These are phyloP conservation scores for Dendryphion nanum DNA, from an alignment of 2,329 filamentous ascomycete species.

Conservation along the genomic window DNA sequence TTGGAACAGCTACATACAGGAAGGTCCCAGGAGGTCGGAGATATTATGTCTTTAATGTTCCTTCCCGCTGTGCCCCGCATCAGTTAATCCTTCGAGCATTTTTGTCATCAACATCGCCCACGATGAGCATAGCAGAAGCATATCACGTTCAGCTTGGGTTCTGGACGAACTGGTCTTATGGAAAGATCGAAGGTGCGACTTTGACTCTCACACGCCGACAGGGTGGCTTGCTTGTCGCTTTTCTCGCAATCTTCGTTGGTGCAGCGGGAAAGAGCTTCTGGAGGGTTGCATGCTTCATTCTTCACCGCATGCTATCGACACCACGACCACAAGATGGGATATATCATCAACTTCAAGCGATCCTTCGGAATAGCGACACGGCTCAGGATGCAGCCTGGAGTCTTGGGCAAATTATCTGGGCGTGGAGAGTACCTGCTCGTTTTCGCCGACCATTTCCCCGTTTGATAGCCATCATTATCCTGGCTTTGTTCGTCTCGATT, in stretches of 20 bases:
- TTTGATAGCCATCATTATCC: conserved; percentile 1
- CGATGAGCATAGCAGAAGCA: background rate
- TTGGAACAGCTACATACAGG: no score
- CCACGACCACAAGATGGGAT: conserved; percentile 20
- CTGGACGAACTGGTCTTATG: conserved; percentile 9
- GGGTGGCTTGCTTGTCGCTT: conserved; percentile 29
- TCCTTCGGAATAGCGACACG: conserved; percentile 25
- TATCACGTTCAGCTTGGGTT: conserved; percentile 2
- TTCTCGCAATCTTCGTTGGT: conserved; percentile 30
- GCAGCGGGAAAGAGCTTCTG: conserved; percentile 24
- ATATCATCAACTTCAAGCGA: conserved; percentile 27
- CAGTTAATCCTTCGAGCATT: no score
- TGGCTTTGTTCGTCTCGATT: conserved; percentile 2
- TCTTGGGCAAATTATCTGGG: background rate
- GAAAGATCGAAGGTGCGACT: conserved; percentile 24
- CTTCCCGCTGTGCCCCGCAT: conserved; percentile 1
- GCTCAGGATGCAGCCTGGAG: conserved; percentile 2
- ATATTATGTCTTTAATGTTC: conserved; percentile 2
- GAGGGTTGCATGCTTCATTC: conserved; percentile 22
- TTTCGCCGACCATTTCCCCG: conserved; percentile 1
- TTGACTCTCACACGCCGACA: conserved; percentile 23
- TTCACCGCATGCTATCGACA: conserved; percentile 19
- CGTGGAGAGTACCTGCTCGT: background rate
- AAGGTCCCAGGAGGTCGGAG: no score
- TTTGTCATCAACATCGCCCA: no score